Evolutionary conservation across 2,329 filamentous ascomycete species (phyloP).

Genomic region (Penicillium nordicum): DNA sequence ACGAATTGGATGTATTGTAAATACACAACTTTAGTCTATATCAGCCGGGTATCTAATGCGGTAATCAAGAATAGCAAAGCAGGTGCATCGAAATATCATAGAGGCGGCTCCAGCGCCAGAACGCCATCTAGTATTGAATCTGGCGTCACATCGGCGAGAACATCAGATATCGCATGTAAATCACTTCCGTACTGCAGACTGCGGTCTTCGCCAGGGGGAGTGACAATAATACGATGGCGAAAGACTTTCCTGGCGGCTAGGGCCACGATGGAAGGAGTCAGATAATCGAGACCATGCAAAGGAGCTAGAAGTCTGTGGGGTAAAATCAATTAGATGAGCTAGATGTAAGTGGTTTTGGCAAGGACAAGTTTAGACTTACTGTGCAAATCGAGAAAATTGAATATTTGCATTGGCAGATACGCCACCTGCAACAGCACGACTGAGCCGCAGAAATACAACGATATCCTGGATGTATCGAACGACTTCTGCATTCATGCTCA

Average conservation of each 20-base stretch:
- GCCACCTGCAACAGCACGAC: constrained; percentile 76
- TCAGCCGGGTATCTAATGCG: constrained; percentile 2
- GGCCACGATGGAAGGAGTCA: constrained; percentile 77
- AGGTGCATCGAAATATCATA: constrained; percentile 36
- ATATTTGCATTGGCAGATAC: constrained; percentile 74
- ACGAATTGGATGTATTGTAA: neutral
- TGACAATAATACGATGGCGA: constrained; percentile 73
- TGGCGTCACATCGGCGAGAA: constrained; percentile 59
- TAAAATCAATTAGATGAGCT: neutral
- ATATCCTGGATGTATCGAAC: constrained; percentile 84
- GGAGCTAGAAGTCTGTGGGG: constrained; percentile 59
- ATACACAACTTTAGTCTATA: neutral
- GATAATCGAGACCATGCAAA: constrained; percentile 74
- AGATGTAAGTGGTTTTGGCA: neutral
- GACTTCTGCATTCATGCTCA: constrained; percentile 71
- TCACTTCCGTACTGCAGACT: constrained; percentile 94
- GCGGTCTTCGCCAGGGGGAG: constrained; percentile 67
- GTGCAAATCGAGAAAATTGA: constrained; percentile 67
- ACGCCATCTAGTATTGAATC: constrained; percentile 59
- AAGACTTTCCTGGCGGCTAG: constrained; percentile 86
- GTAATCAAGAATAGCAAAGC: neutral
- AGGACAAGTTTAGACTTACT: constrained; percentile 36
- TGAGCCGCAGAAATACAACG: constrained; percentile 78
- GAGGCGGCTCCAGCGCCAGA: constrained; percentile 55
- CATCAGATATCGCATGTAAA: constrained; percentile 61